These are phyloP conservation scores for Stagonosporopsis tanaceti DNA, from an alignment of 2,329 filamentous ascomycete genomes.

Conservation along the genomic window DNA sequence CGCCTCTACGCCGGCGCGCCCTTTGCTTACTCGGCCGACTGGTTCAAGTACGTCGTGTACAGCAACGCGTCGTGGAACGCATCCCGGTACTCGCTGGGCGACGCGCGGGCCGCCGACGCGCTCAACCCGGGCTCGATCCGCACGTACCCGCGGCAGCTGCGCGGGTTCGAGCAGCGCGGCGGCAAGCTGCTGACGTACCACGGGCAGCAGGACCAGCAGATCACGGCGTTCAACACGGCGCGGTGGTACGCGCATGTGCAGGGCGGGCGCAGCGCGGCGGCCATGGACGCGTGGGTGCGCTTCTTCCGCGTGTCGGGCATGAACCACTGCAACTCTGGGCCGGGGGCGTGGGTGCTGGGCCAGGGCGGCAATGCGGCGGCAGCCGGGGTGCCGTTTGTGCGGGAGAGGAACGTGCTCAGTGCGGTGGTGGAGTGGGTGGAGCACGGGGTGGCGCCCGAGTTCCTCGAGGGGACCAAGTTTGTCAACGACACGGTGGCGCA, in stretches of 20 bases:
- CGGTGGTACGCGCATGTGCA: constrained; percentile 57
- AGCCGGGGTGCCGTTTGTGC: constrained; percentile 27
- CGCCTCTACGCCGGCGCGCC: constrained; percentile 50
- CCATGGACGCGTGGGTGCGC: constrained; percentile 50
- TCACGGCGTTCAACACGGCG: constrained; percentile 53
- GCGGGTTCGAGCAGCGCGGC: constrained; percentile 43
- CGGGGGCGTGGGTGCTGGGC: constrained; percentile 52
- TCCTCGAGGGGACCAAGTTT: constrained; percentile 39
- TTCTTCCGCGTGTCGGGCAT: constrained; percentile 63
- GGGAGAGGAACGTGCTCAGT: constrained; percentile 40
- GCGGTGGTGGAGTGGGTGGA: constrained; percentile 58
- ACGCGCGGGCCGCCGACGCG: constrained; percentile 41
- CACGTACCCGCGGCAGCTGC: constrained; percentile 47
- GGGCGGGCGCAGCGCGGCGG: constrained; percentile 10
- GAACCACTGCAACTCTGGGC: constrained; percentile 59
- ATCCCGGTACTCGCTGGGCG: constrained; percentile 17
- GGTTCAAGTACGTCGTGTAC: constrained; percentile 56
- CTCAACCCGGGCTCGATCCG: constrained; percentile 49
- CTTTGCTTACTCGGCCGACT: constrained; percentile 51
- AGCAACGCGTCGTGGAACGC: constrained; percentile 46
- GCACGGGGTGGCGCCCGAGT: constrained; percentile 48
- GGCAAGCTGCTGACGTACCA: constrained; percentile 57
- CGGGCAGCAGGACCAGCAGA: constrained; percentile 55
- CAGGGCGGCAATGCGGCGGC: constrained; percentile 32
- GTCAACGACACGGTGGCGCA: constrained; percentile 50